Conservation (phyloP, 305 asterid species). For the Fraxinus angustifolia region DNA sequence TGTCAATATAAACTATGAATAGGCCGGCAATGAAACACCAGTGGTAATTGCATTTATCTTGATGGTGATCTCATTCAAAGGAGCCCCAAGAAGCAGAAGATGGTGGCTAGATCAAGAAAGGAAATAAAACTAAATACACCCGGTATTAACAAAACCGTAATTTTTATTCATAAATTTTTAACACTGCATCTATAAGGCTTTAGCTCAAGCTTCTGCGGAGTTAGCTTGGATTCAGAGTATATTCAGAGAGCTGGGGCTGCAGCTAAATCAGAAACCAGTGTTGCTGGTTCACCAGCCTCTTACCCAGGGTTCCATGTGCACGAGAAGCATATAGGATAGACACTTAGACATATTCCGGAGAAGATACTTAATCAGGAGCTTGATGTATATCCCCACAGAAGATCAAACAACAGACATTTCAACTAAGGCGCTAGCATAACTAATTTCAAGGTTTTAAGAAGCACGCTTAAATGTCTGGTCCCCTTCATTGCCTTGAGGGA, state of each 20-base stretch:
- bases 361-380: not conserved
- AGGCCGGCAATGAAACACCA: not conserved
- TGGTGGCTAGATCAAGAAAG: not conserved
- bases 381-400: not conserved
- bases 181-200: not conserved
- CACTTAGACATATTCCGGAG: not conserved
- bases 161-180: not conserved
- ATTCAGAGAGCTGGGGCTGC: not conserved
- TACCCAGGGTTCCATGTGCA: not conserved
- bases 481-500: not conserved
- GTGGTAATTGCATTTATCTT: not conserved
- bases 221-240: not conserved
- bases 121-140: not conserved
- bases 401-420: not conserved
- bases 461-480: not conserved
- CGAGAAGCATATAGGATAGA: not conserved
- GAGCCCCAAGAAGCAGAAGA: not conserved
- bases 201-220: not conserved
- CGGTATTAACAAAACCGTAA: not conserved
- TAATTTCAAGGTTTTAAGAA: not conserved
- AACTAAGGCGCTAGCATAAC: not conserved
- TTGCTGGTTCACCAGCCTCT: not conserved
- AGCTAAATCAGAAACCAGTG: not conserved
- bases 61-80: not conserved
- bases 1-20: not conserved